Conservation (phyloP, 202 grass and related monocot species). For the Setaria viridis region DNA sequence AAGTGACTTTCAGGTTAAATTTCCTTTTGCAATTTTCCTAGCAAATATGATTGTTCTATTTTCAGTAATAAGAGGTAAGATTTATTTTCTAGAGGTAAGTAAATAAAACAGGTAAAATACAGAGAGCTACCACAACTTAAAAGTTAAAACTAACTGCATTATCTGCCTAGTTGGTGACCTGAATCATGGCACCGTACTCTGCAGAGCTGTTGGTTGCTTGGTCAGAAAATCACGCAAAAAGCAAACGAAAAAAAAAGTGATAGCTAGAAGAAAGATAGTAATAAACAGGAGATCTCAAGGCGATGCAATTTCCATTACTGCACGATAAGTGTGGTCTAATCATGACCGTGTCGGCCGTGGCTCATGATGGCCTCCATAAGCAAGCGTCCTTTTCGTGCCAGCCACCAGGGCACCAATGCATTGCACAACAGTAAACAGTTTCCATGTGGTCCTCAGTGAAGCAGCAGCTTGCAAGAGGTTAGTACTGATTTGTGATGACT, state of each 20-base stretch:
- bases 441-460: slow-evolving; percentile 18
- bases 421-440: not conserved
- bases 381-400: slow-evolving; percentile 34
- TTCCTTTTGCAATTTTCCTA: not conserved
- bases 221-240: not conserved
- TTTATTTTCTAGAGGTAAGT: not conserved
- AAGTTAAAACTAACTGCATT: not conserved
- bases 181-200: slow-evolving; percentile 5
- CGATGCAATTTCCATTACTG: slow-evolving; percentile 6
- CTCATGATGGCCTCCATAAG: slow-evolving; percentile 47
- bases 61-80: not conserved
- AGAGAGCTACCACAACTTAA: not conserved
- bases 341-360: slow-evolving; percentile 13
- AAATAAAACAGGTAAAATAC: not conserved
- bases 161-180: not conserved
- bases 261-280: not conserved
- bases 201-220: slow-evolving; percentile 27
- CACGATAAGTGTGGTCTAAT: slow-evolving; percentile 45
- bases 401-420: slow-evolving; percentile 28
- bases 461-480: not conserved
- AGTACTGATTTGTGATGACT: not conserved
- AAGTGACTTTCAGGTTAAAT: not conserved
- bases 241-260: not conserved
- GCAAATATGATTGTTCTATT: not conserved
- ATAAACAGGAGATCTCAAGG: slow-evolving; percentile 7